Base-by-base conservation (phyloP, 1,284 basidiomycete genomes). In the Bondarzewia mesenterica region DNA sequence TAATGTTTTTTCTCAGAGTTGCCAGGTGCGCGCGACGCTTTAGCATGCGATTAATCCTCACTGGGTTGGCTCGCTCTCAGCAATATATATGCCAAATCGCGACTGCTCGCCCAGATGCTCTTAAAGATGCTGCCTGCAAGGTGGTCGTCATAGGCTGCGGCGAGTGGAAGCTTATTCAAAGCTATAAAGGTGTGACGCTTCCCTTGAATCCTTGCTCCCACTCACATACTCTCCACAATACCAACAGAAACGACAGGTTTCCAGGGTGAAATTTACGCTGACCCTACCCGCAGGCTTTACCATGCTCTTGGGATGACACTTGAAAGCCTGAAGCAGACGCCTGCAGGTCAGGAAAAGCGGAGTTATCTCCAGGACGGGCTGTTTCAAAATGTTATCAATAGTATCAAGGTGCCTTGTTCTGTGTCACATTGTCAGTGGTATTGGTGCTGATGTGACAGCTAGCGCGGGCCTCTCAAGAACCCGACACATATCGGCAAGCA, bases 101-200 rank as follows among this genome's bases (percentile, higher is more conserved):
- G 7, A 55, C 65, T 0, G 64, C 82, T 2, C 62, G 71, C 5
- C 53, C 65, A 16, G 70, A 71, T 4, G 63, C 69, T 1, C 62
- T 86, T 7, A 62, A 68, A 2, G 57, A 62, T 15, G 72, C 76
- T 1, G 61, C 60, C 10, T 60, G 63, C 8, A 69, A 69, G 38
- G 66, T 85, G 4, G 66, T 77, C 2, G 58, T 85, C 21, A 65
- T 87, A 37, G 82, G 83, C 2, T 85, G 82, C 54, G 83, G 84
- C 2, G 74, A 79, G 23, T 79, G 73, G 69, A 56, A 71, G 21
- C 63, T 75, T 7, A 79, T 85, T 47, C 59, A 68, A 38, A 55
- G 60, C n/a, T 85, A 85, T 60, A 65, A 68, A 44, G 72, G 80
- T 78, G 49, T 23, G 1, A 8, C 12, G 12, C 20, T 8, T n/a